Base-by-base conservation (phyloP, 2,329 filamentous ascomycete genomes). In the Ophiostoma triangulosporum region DNA sequence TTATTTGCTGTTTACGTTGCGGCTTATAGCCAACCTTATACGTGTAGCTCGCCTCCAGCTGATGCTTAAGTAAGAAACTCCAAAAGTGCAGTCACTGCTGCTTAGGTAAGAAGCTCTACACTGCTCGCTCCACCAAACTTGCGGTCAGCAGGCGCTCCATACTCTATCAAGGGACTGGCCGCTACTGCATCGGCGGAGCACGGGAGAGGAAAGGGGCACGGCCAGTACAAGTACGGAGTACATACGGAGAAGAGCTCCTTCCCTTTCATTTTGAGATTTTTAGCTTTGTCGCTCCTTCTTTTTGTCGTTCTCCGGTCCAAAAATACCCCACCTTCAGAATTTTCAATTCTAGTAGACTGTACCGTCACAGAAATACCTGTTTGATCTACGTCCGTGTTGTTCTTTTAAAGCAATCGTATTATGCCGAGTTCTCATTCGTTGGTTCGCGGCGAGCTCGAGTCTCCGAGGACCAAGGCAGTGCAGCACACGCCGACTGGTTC, bases 311-410 rank as follows among this genome's bases (percentile, higher is more conserved):
- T 15, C 17, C 22, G 43, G 24, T 33, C 27, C 29, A 24, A 29
- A 33, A 48, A 14, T 32, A 50, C 43, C 50, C 53, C 53, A 55
- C 53, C 49, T 51, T 55, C 33, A 55, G 51, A 52, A 51, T 55
- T 55, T 55, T 48, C 46, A 35, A 20, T 29, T 9, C 24, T 50
- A 15, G 45, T 43, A 40, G 36, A 35, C 11, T 11, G 35, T 40
- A 40, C 11, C 22, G 20, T 12, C 17, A 14, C 32, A 14, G 32
- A 14, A 43, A 26, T 43, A 14, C 17, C 38, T 24, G 38, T 43
- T 40, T 24, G 11, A 15, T 43, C 15, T 40, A 8, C 17, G 6
- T 4, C 36, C 4, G 17, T 36, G 8, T 20, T 20, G 6, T 17
- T 24, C 11, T 24, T 31, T 31, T 31, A 11, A 8, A 6, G 6